A percentile compares a stretch with the other conserved stretches of the same genome.
phyloP scores from a whole-genome alignment of 106 monocot species.

The Phalaenopsis aphrodite region DNA sequence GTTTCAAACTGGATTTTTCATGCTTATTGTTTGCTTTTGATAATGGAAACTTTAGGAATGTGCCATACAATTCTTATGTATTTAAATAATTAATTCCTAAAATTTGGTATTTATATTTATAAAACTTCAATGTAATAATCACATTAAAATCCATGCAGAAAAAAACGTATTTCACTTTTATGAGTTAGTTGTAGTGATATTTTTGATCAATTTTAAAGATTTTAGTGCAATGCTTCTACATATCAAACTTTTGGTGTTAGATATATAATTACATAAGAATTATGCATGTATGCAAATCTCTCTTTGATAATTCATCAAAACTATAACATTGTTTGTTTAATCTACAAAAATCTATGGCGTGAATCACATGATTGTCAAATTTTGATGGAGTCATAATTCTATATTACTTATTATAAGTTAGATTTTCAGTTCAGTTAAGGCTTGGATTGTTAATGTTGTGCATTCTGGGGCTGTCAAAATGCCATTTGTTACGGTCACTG shows the following conservation, averaged over 20 bases:
- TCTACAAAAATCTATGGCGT: not conserved
- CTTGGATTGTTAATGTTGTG: not conserved
- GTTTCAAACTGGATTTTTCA: constrained; percentile 16
- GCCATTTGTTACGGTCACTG: not conserved
- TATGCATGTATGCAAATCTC: too few species aligned
- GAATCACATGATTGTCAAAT: not conserved
- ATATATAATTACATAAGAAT: too few species aligned
- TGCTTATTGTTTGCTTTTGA: not conserved
- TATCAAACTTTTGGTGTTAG: too few species aligned
- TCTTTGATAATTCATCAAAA: not conserved
- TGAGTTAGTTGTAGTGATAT: too few species aligned
- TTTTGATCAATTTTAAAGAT: too few species aligned
- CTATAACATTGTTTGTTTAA: not conserved
- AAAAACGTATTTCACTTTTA: too few species aligned
- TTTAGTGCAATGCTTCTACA: too few species aligned
- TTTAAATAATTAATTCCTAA: too few species aligned
- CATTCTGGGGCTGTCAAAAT: not conserved
- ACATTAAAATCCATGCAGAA: too few species aligned
- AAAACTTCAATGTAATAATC: too few species aligned
- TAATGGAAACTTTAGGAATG: not conserved
- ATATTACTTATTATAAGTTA: not conserved
- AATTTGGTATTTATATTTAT: too few species aligned
- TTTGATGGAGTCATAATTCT: not conserved
- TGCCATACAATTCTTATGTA: too few species aligned
- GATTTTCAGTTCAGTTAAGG: not conserved